Base-by-base conservation (phyloP, 148 eudicot genomes). In the Rhododendron mucronatum region DNA sequence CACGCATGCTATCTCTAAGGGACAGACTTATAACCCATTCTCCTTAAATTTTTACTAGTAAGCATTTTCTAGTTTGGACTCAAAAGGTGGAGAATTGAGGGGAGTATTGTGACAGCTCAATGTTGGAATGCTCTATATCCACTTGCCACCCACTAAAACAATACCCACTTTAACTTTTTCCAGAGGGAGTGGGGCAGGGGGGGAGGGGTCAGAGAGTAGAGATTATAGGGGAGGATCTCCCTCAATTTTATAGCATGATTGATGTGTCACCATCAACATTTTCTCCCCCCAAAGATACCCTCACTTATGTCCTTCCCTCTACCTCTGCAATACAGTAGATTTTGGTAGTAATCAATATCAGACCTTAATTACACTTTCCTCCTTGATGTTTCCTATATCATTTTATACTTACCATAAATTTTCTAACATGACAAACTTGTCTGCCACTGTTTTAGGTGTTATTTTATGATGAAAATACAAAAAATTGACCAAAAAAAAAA, bases 201-300 rank as follows among this genome's bases (percentile, higher is more conserved):
- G 63, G 41, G 81, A 47, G 86, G 81, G 57, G 48, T 77, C 79
- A 80, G 55, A 73, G 55, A 61, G 88, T 84, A 61, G 87, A 88
- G 87, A 87, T 84, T 35, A 75, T 39, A 57, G 45, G 84, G 89
- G 87, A 89, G 87, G 91, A 92, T 92, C 93, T 90, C 93, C 93
- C 93, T 92, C 91, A 92, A 92, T 92, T 92, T 92, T 90, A 89
- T 91, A 89, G 89, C 89, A 53, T 78, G 75, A 81, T 86, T 89
- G 92, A 91, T 87, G 48, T 83, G 92, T 92, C 92, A 37, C 89
- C 37, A 86, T 92, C 93, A 86, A 21, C 33, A 12, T 84, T 88
- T 84, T 78, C 55, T 7, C 67, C 83, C 83, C 55, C 89, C 87
- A 59, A 67, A 69, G 48, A 71, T 82, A 71, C 89, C 85, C 86